A percentile compares a stretch with the other conserved stretches of the same genome.
phyloP scores from a whole-genome alignment of 2,329 filamentous ascomycete genomes.

The Truncatella angustata region DNA sequence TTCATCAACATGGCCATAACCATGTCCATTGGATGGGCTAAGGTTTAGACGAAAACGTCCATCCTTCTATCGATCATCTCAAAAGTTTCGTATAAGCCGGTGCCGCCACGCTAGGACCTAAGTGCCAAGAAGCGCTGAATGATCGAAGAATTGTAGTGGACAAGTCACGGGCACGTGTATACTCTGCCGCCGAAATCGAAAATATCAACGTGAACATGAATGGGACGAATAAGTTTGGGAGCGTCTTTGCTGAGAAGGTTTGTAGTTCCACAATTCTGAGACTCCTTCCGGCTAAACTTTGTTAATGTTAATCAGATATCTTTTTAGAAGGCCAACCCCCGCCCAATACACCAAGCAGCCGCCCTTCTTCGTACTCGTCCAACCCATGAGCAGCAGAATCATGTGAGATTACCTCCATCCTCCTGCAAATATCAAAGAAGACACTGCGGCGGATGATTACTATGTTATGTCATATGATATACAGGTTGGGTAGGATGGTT shows the following conservation, averaged over 20 bases:
- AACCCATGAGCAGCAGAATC: slow-evolving; percentile 11
- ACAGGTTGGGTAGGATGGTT: background rate
- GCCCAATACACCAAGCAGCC: background rate
- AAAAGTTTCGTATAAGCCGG: background rate
- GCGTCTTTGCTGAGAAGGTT: background rate
- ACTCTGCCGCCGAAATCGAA: background rate
- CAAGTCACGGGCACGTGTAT: background rate
- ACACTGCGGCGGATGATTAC: background rate
- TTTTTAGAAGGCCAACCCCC: background rate
- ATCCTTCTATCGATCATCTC: background rate
- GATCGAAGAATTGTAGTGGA: background rate
- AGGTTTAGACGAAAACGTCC: background rate
- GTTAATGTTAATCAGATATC: background rate
- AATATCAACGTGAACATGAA: background rate
- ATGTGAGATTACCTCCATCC: background rate
- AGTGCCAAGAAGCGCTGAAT: background rate
- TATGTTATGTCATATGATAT: background rate
- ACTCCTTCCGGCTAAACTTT: background rate
- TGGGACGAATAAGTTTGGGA: background rate
- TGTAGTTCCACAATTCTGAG: background rate
- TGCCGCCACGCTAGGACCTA: background rate
- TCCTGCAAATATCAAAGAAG: background rate
- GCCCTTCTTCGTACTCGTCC: slow-evolving; percentile 11
- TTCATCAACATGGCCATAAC: background rate
- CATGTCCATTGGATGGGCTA: background rate